These are phyloP conservation scores for Mycosphaerella sp. DNA, from an alignment of 2,329 filamentous ascomycete genomes.

Conservation along the genomic window DNA sequence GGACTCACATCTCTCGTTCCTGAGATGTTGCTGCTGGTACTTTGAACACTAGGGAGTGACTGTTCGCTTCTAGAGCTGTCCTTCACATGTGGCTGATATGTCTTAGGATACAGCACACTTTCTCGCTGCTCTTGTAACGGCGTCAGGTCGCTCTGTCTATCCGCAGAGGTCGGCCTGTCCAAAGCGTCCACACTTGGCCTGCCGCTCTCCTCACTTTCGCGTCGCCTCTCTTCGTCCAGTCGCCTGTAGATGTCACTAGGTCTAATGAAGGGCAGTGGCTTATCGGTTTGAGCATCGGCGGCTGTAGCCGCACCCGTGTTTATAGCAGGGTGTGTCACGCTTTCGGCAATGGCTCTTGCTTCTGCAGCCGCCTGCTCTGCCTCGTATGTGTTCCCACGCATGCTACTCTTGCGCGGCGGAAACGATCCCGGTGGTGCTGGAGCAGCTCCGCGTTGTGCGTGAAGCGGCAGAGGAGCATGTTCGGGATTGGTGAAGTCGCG, in stretches of 20 bases:
- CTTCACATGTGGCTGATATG: constrained; percentile 1
- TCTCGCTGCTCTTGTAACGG: constrained; percentile 23
- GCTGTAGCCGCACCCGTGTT: constrained; percentile 2
- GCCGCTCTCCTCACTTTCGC: constrained; percentile 52
- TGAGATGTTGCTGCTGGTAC: not conserved
- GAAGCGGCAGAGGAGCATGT: constrained; percentile 44
- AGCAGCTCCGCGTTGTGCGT: constrained; percentile 26
- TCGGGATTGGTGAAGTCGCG: constrained; percentile 50
- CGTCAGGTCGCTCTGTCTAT: constrained; percentile 18
- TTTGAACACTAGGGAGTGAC: not conserved
- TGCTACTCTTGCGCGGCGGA: constrained; percentile 58
- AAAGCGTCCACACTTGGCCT: constrained; percentile 52
- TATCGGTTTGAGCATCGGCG: constrained; percentile 38
- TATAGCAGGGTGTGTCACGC: constrained; percentile 11
- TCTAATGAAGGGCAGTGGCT: constrained; percentile 59
- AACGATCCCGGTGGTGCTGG: constrained; percentile 41
- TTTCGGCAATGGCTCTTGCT: constrained; percentile 16
- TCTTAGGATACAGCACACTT: constrained; percentile 15
- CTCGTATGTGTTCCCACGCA: constrained; percentile 43
- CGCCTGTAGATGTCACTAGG: constrained; percentile 74
- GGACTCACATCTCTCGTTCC: constrained; percentile 19
- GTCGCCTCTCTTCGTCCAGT: constrained; percentile 58
- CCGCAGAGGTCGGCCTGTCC: constrained; percentile 26
- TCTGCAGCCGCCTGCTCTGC: constrained; percentile 16
- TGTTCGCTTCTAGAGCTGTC: not conserved